Evolutionary conservation across 2,329 filamentous ascomycete species (phyloP), one percentile per base, ranked within the genome.

Genomic region (Beauveria caledonica): DNA sequence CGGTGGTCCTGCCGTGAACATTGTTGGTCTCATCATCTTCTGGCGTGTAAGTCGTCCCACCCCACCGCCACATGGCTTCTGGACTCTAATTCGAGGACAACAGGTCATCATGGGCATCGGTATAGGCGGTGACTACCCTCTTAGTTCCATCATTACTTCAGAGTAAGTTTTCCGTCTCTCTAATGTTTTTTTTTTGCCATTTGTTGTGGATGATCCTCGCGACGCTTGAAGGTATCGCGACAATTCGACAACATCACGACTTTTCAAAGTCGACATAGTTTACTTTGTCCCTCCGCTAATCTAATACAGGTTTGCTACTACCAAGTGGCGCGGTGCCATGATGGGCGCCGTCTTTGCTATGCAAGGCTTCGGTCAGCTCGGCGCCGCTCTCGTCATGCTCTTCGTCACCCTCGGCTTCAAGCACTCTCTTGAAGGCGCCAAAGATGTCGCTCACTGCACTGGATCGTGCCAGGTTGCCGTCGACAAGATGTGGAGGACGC

Each of bases 261-360:
- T 2, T 36, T 5, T 5, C 11, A 13, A 33, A 36, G 33, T 4
- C 29, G 5, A 15, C 29, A 33, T 6, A 36, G 9, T 4, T 33
- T 1, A 33, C 1, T 7, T 29, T 3, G 10, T 33, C 1, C 10
- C 29, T 33, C 1, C 0, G 29, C 27, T 56, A 36, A 60, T 36
- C 23, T 8, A 5, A 13, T 53, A 5, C 29, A 74, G 72, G 58
- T 74, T 94, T 68, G 89, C 90, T 11, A 92, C 88, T 4, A 93
- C 89, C 58, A 91, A 88, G 73, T 92, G 89, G 86, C 79, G 90
- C 73, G 90, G 89, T 66, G 89, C 89, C 64, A 94, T 94, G 87
- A 92, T 95, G 86, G 88, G 85, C 39, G 81, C 88, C 17, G 90
- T 94, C 58, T 94, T 94, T 68, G 88, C 89, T 66, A 93, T 92